A percentile compares a stretch with the other conserved stretches of the same genome.
Conservation (phyloP, 2,329 filamentous ascomycete species). For the Chrysosporium queenslandicum region DNA sequence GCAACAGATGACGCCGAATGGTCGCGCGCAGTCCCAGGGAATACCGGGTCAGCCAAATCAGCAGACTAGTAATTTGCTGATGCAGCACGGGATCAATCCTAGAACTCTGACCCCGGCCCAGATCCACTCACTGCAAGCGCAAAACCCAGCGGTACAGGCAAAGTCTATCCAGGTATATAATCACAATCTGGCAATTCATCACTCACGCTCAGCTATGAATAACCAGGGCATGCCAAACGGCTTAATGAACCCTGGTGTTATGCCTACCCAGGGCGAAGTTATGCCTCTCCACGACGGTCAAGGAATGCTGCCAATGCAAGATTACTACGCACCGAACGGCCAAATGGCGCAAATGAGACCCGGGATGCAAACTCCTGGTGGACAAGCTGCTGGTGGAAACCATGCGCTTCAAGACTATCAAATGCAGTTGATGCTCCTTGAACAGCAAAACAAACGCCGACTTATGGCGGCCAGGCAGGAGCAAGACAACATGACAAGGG, state of each 20-base stretch:
- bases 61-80: slow-evolving; percentile 40
- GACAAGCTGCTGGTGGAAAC: slow-evolving; percentile 38
- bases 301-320: slow-evolving; percentile 35
- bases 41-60: slow-evolving; percentile 59
- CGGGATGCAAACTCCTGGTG: slow-evolving; percentile 24
- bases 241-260: slow-evolving; percentile 52
- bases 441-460: slow-evolving; percentile 59
- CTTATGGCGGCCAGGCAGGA: slow-evolving; percentile 58
- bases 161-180: slow-evolving; percentile 85
- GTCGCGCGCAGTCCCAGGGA: slow-evolving; percentile 55
- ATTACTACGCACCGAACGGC: slow-evolving; percentile 48
- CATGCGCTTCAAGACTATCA: slow-evolving; percentile 60
- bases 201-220: slow-evolving; percentile 64
- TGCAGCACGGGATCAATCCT: slow-evolving; percentile 63
- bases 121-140: slow-evolving; percentile 55
- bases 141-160: slow-evolving; percentile 53
- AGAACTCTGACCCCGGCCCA: slow-evolving; percentile 63
- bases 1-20: slow-evolving; percentile 67
- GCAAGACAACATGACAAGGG: slow-evolving; percentile 50
- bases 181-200: slow-evolving; percentile 71
- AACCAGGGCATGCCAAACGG: slow-evolving; percentile 70
- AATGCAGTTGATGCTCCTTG: slow-evolving; percentile 59
- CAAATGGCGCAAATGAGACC: slow-evolving; percentile 40
- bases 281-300: slow-evolving; percentile 61
- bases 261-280: slow-evolving; percentile 72